phyloP scores from a whole-genome alignment of 805 yeast species.

The Lachancea waltii region DNA sequence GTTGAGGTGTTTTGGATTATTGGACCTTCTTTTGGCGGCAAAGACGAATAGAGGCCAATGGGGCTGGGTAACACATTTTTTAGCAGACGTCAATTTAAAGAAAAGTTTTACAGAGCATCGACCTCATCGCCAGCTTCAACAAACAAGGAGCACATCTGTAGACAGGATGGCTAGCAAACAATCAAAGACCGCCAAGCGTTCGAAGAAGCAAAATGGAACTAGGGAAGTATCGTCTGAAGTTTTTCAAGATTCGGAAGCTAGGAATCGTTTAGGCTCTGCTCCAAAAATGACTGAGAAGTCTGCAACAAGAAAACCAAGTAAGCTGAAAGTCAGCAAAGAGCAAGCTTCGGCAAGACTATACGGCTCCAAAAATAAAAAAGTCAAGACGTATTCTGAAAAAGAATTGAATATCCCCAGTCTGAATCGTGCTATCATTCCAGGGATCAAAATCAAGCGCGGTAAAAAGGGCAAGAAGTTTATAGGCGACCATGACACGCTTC shows the following conservation, averaged over 20 bases:
- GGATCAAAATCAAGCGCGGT: slow-evolving; percentile 67
- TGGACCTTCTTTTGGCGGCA: too few species aligned
- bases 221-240: slow-evolving; percentile 63
- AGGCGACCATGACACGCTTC: slow-evolving; percentile 57
- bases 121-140: too few species aligned
- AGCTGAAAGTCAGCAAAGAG: slow-evolving; percentile 55
- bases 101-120: too few species aligned
- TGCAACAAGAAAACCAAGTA: slow-evolving; percentile 42
- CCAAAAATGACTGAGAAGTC: slow-evolving; percentile 60
- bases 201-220: slow-evolving; percentile 43
- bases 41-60: too few species aligned
- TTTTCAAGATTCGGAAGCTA: slow-evolving; percentile 56
- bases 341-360: slow-evolving; percentile 58
- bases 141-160: background rate
- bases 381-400: slow-evolving; percentile 56
- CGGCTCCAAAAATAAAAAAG: slow-evolving; percentile 51
- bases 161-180: slow-evolving; percentile 49
- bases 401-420: slow-evolving; percentile 74
- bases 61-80: too few species aligned
- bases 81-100: too few species aligned
- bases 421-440: slow-evolving; percentile 81
- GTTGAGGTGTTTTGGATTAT: too few species aligned
- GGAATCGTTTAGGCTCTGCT: slow-evolving; percentile 48
- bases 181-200: slow-evolving; percentile 53
- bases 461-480: slow-evolving; percentile 83